Conservation (phyloP, 2,329 filamentous ascomycete genomes). For the Pseudopithomyces chartarum region DNA sequence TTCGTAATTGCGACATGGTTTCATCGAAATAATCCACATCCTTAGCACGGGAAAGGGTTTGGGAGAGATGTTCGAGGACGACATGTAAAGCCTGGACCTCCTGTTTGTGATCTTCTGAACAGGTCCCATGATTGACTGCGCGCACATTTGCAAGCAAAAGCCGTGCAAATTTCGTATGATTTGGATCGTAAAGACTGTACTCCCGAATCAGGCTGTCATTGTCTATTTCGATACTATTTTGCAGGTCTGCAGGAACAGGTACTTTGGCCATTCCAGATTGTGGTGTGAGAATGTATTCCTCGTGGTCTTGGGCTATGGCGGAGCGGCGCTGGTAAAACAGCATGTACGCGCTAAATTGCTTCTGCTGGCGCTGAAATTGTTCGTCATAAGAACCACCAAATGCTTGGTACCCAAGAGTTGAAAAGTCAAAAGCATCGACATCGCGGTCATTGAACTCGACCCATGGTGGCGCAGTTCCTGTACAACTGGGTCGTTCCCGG, state of each 20-base stretch:
- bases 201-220: slow-evolving; percentile 76
- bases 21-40: slow-evolving; percentile 67
- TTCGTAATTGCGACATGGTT: slow-evolving; percentile 59
- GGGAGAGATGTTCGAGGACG: slow-evolving; percentile 71
- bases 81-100: slow-evolving; percentile 60
- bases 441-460: slow-evolving; percentile 93
- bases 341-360: slow-evolving; percentile 82
- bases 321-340: slow-evolving; percentile 90
- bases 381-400: slow-evolving; percentile 59
- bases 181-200: slow-evolving; percentile 78
- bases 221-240: slow-evolving; percentile 66
- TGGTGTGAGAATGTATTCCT: slow-evolving; percentile 46
- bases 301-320: slow-evolving; percentile 55
- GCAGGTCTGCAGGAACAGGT: slow-evolving; percentile 51
- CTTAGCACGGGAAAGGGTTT: slow-evolving; percentile 73
- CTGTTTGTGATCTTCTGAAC: slow-evolving; percentile 53
- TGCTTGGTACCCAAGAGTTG: slow-evolving; percentile 73
- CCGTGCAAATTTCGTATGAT: slow-evolving; percentile 70
- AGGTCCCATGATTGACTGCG: slow-evolving; percentile 54
- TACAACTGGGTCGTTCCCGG: slow-evolving; percentile 70
- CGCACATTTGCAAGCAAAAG: slow-evolving; percentile 65
- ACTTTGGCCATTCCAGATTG: slow-evolving; percentile 53
- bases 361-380: slow-evolving; percentile 31
- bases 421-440: slow-evolving; percentile 76
- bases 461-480: slow-evolving; percentile 64